Evolutionary conservation across 768 basidiomycete genomes (phyloP).

Genomic region (Strobilomyces echinocephalus): DNA sequence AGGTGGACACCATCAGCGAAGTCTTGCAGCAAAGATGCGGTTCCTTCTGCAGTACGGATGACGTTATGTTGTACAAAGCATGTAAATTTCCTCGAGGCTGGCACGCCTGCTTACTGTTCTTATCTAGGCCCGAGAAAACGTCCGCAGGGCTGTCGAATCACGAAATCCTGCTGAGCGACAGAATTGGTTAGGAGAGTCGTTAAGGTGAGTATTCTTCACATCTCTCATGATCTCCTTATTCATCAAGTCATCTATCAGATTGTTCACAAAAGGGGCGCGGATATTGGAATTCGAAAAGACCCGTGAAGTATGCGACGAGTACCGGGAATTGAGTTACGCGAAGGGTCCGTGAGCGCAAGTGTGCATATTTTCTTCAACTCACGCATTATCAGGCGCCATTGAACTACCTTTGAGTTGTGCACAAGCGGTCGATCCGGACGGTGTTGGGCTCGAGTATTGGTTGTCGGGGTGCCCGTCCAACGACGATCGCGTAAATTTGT

Average conservation of each 20-base stretch:
- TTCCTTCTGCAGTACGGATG: conserved; percentile 96
- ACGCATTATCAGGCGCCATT: conserved; percentile 57
- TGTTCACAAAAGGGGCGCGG: conserved; percentile 85
- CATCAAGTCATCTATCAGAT: conserved; percentile 36
- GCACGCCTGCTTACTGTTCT: conserved; percentile 1
- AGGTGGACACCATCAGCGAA: conserved; percentile 97
- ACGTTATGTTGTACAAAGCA: conserved; percentile 96
- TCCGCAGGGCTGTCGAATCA: conserved; percentile 85
- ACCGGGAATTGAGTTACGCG: conserved; percentile 77
- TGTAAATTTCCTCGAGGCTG: conserved; percentile 11
- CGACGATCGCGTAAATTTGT: conserved; percentile 56
- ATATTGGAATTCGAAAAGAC: conserved; percentile 82
- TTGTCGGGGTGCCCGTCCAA: conserved; percentile 51
- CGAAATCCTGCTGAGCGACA: conserved; percentile 68
- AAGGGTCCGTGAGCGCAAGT: conserved; percentile 49
- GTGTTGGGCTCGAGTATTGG: conserved; percentile 75
- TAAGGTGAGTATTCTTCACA: conserved; percentile 52
- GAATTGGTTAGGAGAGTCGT: conserved; percentile 78
- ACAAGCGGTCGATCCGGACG: conserved; percentile 68
- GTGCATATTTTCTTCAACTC: background rate
- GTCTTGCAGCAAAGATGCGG: conserved; percentile 92
- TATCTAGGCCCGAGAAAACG: conserved; percentile 82
- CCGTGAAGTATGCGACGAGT: conserved; percentile 84
- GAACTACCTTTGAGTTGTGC: conserved; percentile 85
- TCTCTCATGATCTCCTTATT: conserved; percentile 1